Evolutionary conservation across 495 filamentous ascomycete genomes (phyloP).

Genomic region (Penicillium goetzii): DNA sequence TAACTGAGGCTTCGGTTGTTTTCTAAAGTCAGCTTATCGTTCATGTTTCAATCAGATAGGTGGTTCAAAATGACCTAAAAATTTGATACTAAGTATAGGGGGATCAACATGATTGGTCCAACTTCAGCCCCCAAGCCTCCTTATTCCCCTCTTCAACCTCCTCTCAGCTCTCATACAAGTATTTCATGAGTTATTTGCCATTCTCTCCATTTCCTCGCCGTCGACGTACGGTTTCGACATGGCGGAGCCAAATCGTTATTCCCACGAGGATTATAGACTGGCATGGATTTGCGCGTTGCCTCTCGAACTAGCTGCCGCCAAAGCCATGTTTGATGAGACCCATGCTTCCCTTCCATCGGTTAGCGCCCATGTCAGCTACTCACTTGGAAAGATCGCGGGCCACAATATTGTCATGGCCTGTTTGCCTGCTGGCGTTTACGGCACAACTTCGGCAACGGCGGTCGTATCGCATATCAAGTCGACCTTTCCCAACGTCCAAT

Average conservation of each 20-base stretch:
- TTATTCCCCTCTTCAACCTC: neutral
- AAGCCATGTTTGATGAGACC: constrained; percentile 39
- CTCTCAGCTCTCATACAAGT: neutral
- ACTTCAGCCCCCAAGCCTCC: neutral
- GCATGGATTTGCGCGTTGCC: constrained; percentile 38
- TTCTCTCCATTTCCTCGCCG: neutral
- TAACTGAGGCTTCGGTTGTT: too few species aligned
- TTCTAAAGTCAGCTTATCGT: too few species aligned
- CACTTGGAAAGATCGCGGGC: constrained; percentile 34
- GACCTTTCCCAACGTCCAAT: constrained; percentile 38
- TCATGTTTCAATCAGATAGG: too few species aligned
- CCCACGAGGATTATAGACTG: constrained; percentile 30
- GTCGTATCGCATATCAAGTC: constrained; percentile 35
- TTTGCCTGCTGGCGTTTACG: constrained; percentile 22
- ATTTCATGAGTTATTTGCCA: neutral
- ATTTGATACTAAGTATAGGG: neutral
- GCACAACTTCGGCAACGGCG: constrained; percentile 25
- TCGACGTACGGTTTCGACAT: neutral
- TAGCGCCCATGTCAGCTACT: constrained; percentile 40
- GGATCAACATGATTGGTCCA: neutral
- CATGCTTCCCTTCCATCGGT: constrained; percentile 22
- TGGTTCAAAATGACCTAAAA: too few species aligned
- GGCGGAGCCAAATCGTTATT: neutral
- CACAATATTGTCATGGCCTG: constrained; percentile 39
- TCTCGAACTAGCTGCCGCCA: constrained; percentile 38